A percentile compares a stretch with the other conserved stretches of the same genome.
Conservation (phyloP, 495 filamentous ascomycete genomes). For the Talaromyces borbonicus region DNA sequence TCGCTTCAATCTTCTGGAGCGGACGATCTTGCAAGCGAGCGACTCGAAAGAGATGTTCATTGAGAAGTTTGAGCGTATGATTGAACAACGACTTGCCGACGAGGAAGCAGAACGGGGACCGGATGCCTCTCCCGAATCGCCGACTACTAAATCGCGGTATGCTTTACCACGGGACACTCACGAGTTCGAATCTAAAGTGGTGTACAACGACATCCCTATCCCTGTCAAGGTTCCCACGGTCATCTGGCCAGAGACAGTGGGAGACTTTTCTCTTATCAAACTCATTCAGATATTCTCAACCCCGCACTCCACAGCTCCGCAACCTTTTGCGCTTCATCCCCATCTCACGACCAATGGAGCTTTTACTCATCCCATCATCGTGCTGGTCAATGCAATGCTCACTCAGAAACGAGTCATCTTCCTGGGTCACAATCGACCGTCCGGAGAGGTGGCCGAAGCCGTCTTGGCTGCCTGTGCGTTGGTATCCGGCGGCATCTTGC, state of each 20-base stretch:
- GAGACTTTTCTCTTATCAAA: constrained; percentile 95
- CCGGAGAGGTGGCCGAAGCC: constrained; percentile 88
- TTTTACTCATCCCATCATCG: constrained; percentile 44
- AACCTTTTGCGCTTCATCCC: constrained; percentile 76
- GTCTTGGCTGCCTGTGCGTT: constrained; percentile 90
- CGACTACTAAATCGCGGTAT: constrained; percentile 36
- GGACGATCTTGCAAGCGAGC: constrained; percentile 76
- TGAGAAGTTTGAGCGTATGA: constrained; percentile 95
- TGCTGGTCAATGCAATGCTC: constrained; percentile 55
- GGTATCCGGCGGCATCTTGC: constrained; percentile 85
- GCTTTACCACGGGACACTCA: constrained; percentile 84
- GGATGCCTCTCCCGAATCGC: constrained; percentile 15
- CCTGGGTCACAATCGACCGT: constrained; percentile 87
- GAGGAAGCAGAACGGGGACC: constrained; percentile 22
- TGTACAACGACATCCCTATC: constrained; percentile 91
- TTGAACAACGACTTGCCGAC: constrained; percentile 52
- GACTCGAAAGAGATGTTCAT: constrained; percentile 94
- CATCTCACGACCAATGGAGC: constrained; percentile 90
- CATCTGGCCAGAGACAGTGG: constrained; percentile 89
- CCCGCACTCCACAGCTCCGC: constrained; percentile 68
- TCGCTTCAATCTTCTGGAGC: constrained; percentile 70
- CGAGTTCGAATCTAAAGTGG: constrained; percentile 88
- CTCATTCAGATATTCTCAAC: constrained; percentile 88
- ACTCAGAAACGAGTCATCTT: constrained; percentile 97
- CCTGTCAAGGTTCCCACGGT: constrained; percentile 93